Evolutionary conservation across 306 rosid species (phyloP), one percentile per base, ranked within the genome.

Genomic region (Begonia loranthoides): DNA sequence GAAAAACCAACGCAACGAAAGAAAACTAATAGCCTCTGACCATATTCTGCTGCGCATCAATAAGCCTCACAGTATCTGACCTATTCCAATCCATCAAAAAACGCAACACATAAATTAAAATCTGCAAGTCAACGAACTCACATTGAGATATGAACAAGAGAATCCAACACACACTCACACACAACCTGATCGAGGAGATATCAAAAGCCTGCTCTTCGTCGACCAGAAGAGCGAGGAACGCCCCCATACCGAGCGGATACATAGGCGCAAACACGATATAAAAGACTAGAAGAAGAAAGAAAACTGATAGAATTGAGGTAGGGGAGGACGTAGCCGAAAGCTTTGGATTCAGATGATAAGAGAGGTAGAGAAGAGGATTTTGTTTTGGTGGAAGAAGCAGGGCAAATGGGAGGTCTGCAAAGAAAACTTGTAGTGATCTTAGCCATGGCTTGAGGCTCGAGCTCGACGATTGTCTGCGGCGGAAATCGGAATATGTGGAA

Each of bases 21-120:
- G 28, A 50, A 28, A 12, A 4, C 9, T 7, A 3, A 60, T 57
- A 57, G 39, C 12, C 36, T 74, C 97, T 56, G 50, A 92, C 99
- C 99, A 92, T 92, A 56, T 83, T 83, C 75, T 92, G 96, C 65
- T 62, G 66, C 66, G 66, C 73, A 58, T 86, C 99, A 66, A 92
- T 86, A 52, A 92, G 84, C 77, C 99, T 80, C 66, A 92, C 96
- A 13, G 76, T 41, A 63, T 51, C 76, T 49, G 99, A 82, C 88
- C 99, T 90, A 75, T 66, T 72, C 61, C 60, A 70, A 62, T 50
- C 28, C 65, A 65, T 17, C 60, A 52, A 64, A 59, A 59, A 47
- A 59, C 13, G 15, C 60, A 54, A 15, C 15, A 15, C 21, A 36
- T 38, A 16, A 55, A 40, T 59, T 15, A 19, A 17, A 39, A 41